Evolutionary conservation across 345 rosid species (phyloP).

Genomic region (Salix exigua): DNA sequence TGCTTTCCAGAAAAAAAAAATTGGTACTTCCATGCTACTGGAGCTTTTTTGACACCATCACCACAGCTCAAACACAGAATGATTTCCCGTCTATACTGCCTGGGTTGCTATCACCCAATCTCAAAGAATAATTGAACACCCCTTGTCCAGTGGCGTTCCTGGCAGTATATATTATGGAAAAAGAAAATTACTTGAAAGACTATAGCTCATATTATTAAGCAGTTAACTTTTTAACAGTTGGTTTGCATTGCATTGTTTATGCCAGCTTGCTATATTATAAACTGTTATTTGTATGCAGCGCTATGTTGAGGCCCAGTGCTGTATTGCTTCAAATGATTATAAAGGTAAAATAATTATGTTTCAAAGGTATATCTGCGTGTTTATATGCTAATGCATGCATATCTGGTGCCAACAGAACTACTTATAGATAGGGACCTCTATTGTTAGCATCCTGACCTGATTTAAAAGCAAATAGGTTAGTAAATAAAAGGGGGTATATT

Average conservation of each 20-base stretch:
- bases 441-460: background rate
- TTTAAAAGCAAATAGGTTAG: background rate
- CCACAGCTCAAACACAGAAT: background rate
- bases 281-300: slow-evolving; percentile 54
- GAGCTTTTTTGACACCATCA: background rate
- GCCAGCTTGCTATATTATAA: background rate
- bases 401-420: background rate
- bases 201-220: background rate
- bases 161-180: background rate
- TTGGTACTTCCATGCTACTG: background rate
- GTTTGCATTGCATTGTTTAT: slow-evolving; percentile 2
- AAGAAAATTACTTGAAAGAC: background rate
- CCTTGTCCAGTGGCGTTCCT: background rate
- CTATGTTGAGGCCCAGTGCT: slow-evolving; percentile 94
- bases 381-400: background rate
- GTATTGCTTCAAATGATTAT: slow-evolving; percentile 86
- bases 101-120: background rate
- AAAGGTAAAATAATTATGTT: slow-evolving; percentile 44
- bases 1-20: background rate
- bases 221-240: background rate
- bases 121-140: background rate
- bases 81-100: background rate
- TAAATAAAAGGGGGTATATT: background rate
- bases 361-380: background rate
- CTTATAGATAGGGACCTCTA: slow-evolving; percentile 6